phyloP scores from a whole-genome alignment of 129 eudicot genomes.

The Ambrosia trifida region DNA sequence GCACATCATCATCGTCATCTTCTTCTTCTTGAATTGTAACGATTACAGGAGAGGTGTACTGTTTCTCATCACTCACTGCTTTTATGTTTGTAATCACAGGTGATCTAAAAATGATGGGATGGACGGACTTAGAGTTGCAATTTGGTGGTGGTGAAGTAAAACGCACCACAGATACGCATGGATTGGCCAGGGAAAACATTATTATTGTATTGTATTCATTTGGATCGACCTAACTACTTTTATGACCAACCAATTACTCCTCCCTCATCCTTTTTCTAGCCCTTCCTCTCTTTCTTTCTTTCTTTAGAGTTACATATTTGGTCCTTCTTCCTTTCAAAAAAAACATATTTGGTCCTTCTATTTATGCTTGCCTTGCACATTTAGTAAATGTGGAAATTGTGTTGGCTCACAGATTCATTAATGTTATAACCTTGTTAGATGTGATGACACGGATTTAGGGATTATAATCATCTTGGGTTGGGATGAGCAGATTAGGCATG shows the following conservation, averaged over 20 bases:
- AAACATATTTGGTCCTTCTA: conserved; percentile 16
- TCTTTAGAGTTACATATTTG: conserved; percentile 8
- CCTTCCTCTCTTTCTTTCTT: not conserved
- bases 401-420: no score
- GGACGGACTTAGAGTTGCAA: conserved; percentile 5
- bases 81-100: conserved; percentile 23
- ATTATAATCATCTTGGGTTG: no score
- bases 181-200: conserved; percentile 29
- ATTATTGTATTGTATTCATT: not conserved
- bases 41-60: conserved; percentile 28
- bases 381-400: not conserved
- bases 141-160: conserved; percentile 31
- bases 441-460: no score
- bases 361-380: not conserved
- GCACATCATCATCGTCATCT: conserved; percentile 31
- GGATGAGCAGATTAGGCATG: no score
- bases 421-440: no score
- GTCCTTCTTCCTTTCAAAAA: no score
- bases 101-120: conserved; percentile 20
- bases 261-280: conserved; percentile 7
- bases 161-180: conserved; percentile 8
- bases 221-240: conserved; percentile 15
- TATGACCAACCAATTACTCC: conserved; percentile 28
- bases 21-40: conserved; percentile 36
- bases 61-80: conserved; percentile 47